Percentiles rank a stretch among this genome's conserved stretches.
phyloP scores from a whole-genome alignment of 2,329 filamentous ascomycete genomes.

The Thelonectria olida region DNA sequence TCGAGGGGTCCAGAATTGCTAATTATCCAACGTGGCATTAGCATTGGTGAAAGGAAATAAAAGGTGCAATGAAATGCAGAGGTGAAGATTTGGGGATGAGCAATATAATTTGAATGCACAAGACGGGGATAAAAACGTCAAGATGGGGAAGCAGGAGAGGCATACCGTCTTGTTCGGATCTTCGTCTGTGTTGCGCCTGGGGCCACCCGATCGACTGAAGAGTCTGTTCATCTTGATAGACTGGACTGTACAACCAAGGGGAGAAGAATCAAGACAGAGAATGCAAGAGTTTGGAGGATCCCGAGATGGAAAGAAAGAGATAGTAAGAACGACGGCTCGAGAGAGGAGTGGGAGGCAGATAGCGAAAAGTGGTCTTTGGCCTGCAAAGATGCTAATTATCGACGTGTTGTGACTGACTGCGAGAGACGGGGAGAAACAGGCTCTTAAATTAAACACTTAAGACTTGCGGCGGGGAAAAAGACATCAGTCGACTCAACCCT shows the following conservation, averaged over 20 bases:
- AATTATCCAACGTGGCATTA: neutral
- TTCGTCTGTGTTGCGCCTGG: constrained; percentile 19
- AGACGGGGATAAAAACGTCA: neutral
- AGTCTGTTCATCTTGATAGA: neutral
- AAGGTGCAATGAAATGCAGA: no score
- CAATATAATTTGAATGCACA: no score
- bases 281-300: neutral
- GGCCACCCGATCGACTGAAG: neutral
- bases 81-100: no score
- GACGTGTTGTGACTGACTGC: neutral
- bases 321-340: no score
- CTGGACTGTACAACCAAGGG: neutral
- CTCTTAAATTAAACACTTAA: neutral
- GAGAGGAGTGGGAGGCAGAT: neutral
- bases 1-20: constrained; percentile 16
- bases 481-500: no score
- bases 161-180: constrained; percentile 9
- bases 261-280: neutral
- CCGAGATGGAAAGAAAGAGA: no score
- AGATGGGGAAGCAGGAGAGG: neutral
- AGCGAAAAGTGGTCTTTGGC: neutral
- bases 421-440: neutral
- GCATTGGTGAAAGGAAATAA: neutral
- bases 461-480: no score
- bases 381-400: neutral